Evolutionary conservation across 495 filamentous ascomycete species (phyloP), one percentile per base, ranked within the genome.

Genomic region (Friedmanniomyces simplex): DNA sequence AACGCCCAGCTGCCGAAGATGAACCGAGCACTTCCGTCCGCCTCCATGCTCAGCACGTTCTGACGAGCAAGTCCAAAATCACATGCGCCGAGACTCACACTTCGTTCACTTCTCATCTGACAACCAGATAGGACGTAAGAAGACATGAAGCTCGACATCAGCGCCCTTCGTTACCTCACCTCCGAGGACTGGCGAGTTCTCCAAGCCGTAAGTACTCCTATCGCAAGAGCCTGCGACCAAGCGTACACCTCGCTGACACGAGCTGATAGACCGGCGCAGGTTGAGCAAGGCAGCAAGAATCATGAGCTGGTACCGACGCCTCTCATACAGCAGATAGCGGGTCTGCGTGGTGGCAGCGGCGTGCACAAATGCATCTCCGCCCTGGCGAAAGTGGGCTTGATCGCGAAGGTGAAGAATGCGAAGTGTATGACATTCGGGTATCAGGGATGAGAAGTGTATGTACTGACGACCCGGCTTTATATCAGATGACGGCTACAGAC

Each of bases 271-370:
- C 32, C 34, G 18, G 28, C 42, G 16, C 65, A 96, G 90, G 86
- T 91, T 63, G 93, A 99, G 71, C 82, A 83, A 67, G 94, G 91
- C 66, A 90, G 85, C 72, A 89, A 85, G 66, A 97, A 97, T 76
- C 93, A 99, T 72, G 93, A 97, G 74, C 77, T 97, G 37, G 90
- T 99, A 18, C 93, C 93, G 1, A 96, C 91, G 2, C 77, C 88
- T 4, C 72, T 99, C 58, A 96, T 97, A 53, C 80, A 82, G 48
- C 83, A 89, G 67, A 77, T 96, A 18, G 82, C 91, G 1, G 82
- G 87, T 46, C 79, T 97, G 34, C 82, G 86, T 47, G 86, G 87
- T 61, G 87, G 87, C 61, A 85, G 83, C 52, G 86, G 88, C 39
- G 89, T 95, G n/a, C 85, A 90, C 71, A 85, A 80, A 64, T 79